Conservation (phyloP, 192 early-diverging fungal genomes). For the Rhizophagus sp. region DNA sequence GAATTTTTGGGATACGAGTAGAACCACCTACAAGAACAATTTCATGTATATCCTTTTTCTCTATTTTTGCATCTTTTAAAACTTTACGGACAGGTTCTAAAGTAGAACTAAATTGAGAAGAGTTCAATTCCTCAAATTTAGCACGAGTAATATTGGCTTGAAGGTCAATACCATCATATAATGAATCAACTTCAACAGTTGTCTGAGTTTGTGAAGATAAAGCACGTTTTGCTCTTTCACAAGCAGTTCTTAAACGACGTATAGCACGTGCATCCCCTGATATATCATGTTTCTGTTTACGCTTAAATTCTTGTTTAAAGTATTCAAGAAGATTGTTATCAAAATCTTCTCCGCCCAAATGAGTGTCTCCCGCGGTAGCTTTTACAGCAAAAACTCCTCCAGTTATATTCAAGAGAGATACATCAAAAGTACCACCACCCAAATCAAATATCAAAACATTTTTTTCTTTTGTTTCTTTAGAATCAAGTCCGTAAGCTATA, state of each 20-base stretch:
- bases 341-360: conserved; percentile 85
- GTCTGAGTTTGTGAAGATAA: conserved; percentile 86
- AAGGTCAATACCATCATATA: conserved; percentile 83
- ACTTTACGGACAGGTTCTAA: conserved; percentile 89
- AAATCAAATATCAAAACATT: conserved; percentile 81
- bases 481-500: conserved; percentile 83
- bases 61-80: conserved; percentile 79
- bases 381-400: conserved; percentile 80
- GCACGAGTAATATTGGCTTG: conserved; percentile 90
- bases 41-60: conserved; percentile 77
- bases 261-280: conserved; percentile 82
- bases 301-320: conserved; percentile 91
- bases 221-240: conserved; percentile 94
- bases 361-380: conserved; percentile 82
- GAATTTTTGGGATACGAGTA: conserved; percentile 93
- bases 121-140: conserved; percentile 95
- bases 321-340: conserved; percentile 85
- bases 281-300: conserved; percentile 79
- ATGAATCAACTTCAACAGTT: conserved; percentile 87
- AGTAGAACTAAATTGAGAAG: conserved; percentile 85
- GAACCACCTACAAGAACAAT: conserved; percentile 88
- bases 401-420: conserved; percentile 75
- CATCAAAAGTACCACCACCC: conserved; percentile 87
- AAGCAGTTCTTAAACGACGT: conserved; percentile 87
- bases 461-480: conserved; percentile 72